Evolutionary conservation across 2,329 filamentous ascomycete genomes (phyloP).

Genomic region (Ceratocystis albifundus): DNA sequence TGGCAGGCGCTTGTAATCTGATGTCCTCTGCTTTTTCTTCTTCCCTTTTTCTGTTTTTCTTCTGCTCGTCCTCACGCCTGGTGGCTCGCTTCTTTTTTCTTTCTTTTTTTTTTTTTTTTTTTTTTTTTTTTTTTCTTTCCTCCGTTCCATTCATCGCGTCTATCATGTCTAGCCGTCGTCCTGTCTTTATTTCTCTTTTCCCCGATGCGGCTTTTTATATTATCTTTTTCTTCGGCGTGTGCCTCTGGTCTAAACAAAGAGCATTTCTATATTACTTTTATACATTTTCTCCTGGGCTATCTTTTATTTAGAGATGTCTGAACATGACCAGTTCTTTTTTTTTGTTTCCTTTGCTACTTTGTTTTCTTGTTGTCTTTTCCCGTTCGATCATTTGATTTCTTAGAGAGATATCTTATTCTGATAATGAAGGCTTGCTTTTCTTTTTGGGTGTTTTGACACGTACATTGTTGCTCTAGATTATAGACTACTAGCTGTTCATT

Average conservation of each 20-base stretch:
- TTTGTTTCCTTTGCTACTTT: neutral
- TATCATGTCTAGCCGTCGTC: constrained; percentile 1
- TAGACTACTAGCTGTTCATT: too few species aligned
- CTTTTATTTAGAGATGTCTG: neutral
- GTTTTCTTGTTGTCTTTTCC: neutral
- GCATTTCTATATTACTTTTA: constrained; percentile 6
- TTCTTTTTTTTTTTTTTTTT: neutral
- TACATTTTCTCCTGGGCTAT: neutral
- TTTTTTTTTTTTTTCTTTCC: constrained; percentile 6
- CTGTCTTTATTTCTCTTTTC: constrained; percentile 17
- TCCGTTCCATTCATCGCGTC: neutral
- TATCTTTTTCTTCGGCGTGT: neutral
- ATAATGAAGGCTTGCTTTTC: neutral
- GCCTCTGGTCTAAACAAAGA: neutral
- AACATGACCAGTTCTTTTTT: neutral
- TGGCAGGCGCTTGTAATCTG: constrained; percentile 1
- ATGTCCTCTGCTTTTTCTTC: constrained; percentile 7
- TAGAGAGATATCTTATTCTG: constrained; percentile 7
- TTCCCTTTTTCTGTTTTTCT: too few species aligned
- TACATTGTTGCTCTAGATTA: too few species aligned
- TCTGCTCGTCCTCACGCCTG: neutral
- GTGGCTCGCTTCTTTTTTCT: constrained; percentile 4
- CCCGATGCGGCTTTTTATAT: constrained; percentile 8
- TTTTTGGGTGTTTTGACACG: neutral
- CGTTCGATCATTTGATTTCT: constrained; percentile 5